Evolutionary conservation across 352 stramenopile species (phyloP).

Genomic region (Globisporangium canariense): DNA sequence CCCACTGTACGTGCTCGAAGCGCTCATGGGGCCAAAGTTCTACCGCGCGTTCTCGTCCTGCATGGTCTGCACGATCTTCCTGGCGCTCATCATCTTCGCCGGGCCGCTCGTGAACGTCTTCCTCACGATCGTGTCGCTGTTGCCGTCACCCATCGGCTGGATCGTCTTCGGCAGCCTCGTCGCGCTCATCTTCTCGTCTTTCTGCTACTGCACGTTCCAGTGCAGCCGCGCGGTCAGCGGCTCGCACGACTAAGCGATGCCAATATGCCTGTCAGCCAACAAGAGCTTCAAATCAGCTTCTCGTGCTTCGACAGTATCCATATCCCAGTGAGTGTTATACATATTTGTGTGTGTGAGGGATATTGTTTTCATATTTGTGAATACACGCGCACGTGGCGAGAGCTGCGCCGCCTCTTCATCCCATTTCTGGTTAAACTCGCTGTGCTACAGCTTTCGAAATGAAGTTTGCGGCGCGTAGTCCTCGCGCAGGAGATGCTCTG

Average conservation of each 20-base stretch:
- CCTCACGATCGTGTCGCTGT: conserved; percentile 58
- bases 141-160: conserved; percentile 55
- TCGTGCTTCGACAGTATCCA: neutral
- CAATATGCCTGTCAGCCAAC: neutral
- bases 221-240: conserved; percentile 46
- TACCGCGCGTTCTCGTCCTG: conserved; percentile 68
- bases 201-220: conserved; percentile 53
- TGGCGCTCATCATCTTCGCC: conserved; percentile 61
- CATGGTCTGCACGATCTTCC: conserved; percentile 48
- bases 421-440: neutral
- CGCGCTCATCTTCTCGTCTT: conserved; percentile 28
- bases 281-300: neutral
- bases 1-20: conserved; percentile 73
- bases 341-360: neutral
- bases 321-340: neutral
- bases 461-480: neutral
- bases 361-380: neutral
- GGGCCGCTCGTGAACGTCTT: conserved; percentile 73
- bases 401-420: neutral
- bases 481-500: neutral
- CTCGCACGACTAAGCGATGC: conserved; percentile 10
- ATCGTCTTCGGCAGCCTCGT: conserved; percentile 53
- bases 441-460: neutral
- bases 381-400: neutral
- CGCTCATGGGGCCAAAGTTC: conserved; percentile 70